Base-by-base conservation (phyloP, 2,329 filamentous ascomycete species). In the Sarocladiaceae sp. region DNA sequence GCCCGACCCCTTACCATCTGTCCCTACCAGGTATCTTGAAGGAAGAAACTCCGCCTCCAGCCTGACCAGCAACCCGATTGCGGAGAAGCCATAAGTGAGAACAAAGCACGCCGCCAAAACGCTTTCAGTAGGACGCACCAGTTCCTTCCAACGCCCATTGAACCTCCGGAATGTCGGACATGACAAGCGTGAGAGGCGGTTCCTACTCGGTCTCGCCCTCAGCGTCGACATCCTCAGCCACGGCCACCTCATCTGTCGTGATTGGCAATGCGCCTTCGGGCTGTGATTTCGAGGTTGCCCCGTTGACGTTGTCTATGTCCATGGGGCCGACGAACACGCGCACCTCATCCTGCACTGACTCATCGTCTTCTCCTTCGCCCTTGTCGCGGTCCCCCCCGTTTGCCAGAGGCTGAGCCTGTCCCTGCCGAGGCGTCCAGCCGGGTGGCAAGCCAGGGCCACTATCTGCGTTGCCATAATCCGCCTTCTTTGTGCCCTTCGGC, bases 401-500 rank as follows among this genome's bases (percentile, higher is more conserved):
- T 1, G 46, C 42, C 18, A 53, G 44, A 23, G 41, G 45, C 11
- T 44, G 48, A 6, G 54, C 16, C 6, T 50, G 51, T 1, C 51
- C 39, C 43, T 55, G 54, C 44, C 50, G 63, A 39, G 67, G 64
- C 15, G 54, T 55, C 77, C 77, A 80, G 0, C 68, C 70, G 3
- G 80, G 80, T 1, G 80, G 79, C 15, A 83, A 62, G 2, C 80
- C 80, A 2, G 80, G 80, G 1, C 79, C 80, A 52, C 79, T 82
- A 26, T 78, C 76, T 1, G 80, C 80, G 49, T 82, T 82, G 0
- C 79, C 79, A 46, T 83, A 83, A 54, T 83, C 80, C 31, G 75
- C 75, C 58, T 83, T 83, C 60, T 82, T 83, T 0, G 79, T 82
- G 4, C 80, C 80, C 56, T 83, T 83, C 1, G 80, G 80, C 78